A percentile compares a stretch with the other conserved stretches of the same genome.
These are phyloP conservation scores for Suillus subalutaceus DNA, from an alignment of 768 basidiomycete genomes.

Conservation along the genomic window DNA sequence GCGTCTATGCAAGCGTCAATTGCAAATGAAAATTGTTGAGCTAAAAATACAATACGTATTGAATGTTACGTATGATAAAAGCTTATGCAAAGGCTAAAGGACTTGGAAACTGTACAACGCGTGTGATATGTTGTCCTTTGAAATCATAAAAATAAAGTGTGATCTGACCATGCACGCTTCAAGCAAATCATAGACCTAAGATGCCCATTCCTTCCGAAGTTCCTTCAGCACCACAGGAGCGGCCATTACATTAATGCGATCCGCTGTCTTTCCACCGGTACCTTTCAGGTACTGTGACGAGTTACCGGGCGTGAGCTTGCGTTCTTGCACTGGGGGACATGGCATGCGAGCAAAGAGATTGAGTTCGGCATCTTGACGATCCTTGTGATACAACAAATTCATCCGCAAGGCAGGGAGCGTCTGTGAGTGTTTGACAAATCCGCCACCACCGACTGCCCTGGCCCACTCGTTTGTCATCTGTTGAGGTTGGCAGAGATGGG, in stretches of 20 bases:
- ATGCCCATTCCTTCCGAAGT: not conserved
- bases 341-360: not conserved
- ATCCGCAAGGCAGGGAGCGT: not conserved
- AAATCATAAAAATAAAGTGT: no score
- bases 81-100: no score
- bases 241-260: not conserved
- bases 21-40: no score
- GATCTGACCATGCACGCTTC: no score
- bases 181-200: no score
- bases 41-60: no score
- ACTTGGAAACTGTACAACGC: no score
- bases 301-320: not conserved
- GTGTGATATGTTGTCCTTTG: no score
- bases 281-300: no score
- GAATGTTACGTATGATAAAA: no score
- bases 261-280: no score
- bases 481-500: conserved; percentile 1
- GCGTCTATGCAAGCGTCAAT: no score
- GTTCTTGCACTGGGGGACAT: not conserved
- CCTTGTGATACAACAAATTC: not conserved
- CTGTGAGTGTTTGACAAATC: not conserved
- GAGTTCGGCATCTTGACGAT: not conserved
- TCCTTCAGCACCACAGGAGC: not conserved
- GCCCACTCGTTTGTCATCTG: not conserved
- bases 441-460: not conserved